Conservation (phyloP, 2,329 filamentous ascomycete species). For the Aciculosporium take region DNA sequence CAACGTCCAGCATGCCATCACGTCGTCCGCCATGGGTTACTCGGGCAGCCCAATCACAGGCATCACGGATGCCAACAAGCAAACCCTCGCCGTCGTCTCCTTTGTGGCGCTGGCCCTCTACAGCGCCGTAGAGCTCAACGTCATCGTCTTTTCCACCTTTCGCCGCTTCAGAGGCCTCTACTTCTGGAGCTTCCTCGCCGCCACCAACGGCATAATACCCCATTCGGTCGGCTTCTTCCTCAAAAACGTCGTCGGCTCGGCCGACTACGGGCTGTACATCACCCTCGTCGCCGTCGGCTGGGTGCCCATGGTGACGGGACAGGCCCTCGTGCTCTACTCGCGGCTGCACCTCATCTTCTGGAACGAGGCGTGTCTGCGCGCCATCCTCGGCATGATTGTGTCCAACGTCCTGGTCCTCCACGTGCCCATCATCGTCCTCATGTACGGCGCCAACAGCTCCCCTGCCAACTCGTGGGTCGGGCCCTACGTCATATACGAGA, state of each 20-base stretch:
- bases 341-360: slow-evolving; percentile 43
- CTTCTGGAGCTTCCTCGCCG: slow-evolving; percentile 23
- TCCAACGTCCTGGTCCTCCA: slow-evolving; percentile 38
- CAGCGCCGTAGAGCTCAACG: slow-evolving; percentile 18
- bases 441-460: slow-evolving; percentile 32
- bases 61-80: background rate
- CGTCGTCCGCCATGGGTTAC: slow-evolving; percentile 2
- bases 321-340: slow-evolving; percentile 46
- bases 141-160: slow-evolving; percentile 20
- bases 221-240: slow-evolving; percentile 32
- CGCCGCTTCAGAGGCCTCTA: slow-evolving; percentile 18
- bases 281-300: slow-evolving; percentile 13
- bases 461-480: slow-evolving; percentile 5
- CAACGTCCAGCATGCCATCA: slow-evolving; percentile 1
- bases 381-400: slow-evolving; percentile 42
- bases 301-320: slow-evolving; percentile 40
- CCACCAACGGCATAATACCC: slow-evolving; percentile 17
- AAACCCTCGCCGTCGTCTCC: slow-evolving; percentile 1
- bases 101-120: slow-evolving; percentile 11
- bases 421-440: slow-evolving; percentile 39
- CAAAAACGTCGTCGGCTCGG: slow-evolving; percentile 18
- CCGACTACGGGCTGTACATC: slow-evolving; percentile 8
- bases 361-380: slow-evolving; percentile 30
- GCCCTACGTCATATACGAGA: slow-evolving; percentile 31
- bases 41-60: slow-evolving; percentile 4